Conservation (phyloP, 2,329 filamentous ascomycete genomes). For the Coniella vitis region DNA sequence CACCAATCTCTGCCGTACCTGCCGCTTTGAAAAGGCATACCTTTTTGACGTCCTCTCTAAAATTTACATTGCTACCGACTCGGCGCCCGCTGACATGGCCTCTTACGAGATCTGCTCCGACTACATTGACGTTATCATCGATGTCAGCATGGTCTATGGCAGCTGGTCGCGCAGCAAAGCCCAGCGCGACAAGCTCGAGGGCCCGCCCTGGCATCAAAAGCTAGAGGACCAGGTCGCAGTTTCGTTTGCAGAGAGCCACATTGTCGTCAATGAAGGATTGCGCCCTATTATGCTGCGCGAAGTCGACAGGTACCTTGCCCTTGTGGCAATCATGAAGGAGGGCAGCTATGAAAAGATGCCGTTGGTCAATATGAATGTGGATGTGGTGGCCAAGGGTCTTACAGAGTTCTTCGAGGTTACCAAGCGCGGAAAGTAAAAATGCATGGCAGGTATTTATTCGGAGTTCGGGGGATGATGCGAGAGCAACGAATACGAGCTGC, state of each 20-base stretch:
- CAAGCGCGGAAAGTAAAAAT: conserved; percentile 40
- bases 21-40: conserved; percentile 95
- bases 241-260: conserved; percentile 59
- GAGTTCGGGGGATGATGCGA: neutral
- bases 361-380: conserved; percentile 80
- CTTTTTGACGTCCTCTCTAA: conserved; percentile 97
- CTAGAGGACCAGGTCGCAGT: conserved; percentile 61
- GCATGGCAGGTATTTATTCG: neutral
- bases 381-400: conserved; percentile 71
- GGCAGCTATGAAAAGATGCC: conserved; percentile 76
- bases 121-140: conserved; percentile 97
- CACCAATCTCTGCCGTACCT: conserved; percentile 87
- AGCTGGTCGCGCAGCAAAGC: conserved; percentile 55
- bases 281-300: conserved; percentile 62
- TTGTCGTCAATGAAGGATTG: conserved; percentile 58
- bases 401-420: conserved; percentile 73
- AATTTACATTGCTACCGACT: conserved; percentile 97
- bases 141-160: conserved; percentile 92
- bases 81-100: conserved; percentile 84
- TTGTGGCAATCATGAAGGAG: conserved; percentile 83
- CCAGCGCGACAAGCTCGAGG: conserved; percentile 51
- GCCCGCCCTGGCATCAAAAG: conserved; percentile 52
- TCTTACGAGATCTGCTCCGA: conserved; percentile 98
- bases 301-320: conserved; percentile 67
- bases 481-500: neutral